Base-by-base conservation (phyloP, 805 yeast species). In the Starmerella powellii region DNA sequence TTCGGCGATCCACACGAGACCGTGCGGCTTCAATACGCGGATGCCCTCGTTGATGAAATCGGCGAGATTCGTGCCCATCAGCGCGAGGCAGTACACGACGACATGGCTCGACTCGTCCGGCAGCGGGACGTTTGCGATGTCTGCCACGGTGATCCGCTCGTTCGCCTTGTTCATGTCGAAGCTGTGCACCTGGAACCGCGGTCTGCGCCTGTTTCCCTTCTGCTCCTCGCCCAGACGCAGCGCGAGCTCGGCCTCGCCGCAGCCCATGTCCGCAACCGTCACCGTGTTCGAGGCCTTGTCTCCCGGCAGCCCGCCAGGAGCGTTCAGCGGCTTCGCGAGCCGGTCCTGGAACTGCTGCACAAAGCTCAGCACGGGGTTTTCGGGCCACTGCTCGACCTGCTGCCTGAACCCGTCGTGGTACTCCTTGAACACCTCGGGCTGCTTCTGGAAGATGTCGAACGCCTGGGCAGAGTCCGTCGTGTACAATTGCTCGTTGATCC, bases 321-420 rank as follows among this genome's bases (percentile, higher is more conserved):
- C 94, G 60, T 80, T 84, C 4, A 86, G 75, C n/a, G 79, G 77
- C 55, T 71, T 79, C 11, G 67, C 59, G 1, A 63, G 50, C 0
- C 66, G 57, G 23, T 45, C 53, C 46, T 73, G 73, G 42, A 91
- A 70, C 54, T 80, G 83, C 8, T 73, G 66, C 2, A 84, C 87
- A 63, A 86, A 82, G 2, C 80, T 80, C 62, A 86, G 80, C n/a
- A 91, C 95, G 1, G 99, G 99, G 56, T 91, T 91, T 63, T 88
- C 95, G 2, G 99, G 98, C 99, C 99, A 91, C 17, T 85, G 71
- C 56, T 82, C 86, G 15, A 91, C 97, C 61, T 91, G 99, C 12
- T 87, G 79, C 53, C 94, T 71, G 68, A 91, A 91, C 0, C 99
- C 99, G 44, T 77, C 80, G 58, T 93, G 98, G 55, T 91, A 91